A percentile compares a stretch with the other conserved stretches of the same genome.
phyloP scores from a whole-genome alignment of 2,329 filamentous ascomycete species.

The Ilyonectria sp. region DNA sequence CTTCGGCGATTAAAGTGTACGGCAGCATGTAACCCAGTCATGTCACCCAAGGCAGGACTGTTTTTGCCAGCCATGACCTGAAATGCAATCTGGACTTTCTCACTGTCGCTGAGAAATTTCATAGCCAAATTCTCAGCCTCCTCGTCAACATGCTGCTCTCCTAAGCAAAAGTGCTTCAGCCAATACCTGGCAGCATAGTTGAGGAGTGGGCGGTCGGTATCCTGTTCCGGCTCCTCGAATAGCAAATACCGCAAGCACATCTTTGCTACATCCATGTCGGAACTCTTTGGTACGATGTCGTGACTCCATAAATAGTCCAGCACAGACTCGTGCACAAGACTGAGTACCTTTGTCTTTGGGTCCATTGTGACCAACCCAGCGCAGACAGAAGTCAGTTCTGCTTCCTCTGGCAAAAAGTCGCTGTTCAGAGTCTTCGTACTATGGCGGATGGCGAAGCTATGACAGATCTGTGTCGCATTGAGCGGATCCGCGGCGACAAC shows the following conservation, averaged over 20 bases:
- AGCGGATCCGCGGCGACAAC: neutral
- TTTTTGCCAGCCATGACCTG: neutral
- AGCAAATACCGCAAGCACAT: conserved; percentile 1
- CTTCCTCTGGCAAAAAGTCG: neutral
- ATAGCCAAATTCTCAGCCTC: neutral
- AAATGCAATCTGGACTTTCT: neutral
- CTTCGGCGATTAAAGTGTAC: neutral
- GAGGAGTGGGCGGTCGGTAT: neutral
- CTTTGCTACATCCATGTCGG: neutral
- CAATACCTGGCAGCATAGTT: neutral
- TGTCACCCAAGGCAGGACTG: neutral
- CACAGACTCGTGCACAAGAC: neutral
- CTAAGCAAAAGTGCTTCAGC: neutral
- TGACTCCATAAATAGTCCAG: neutral
- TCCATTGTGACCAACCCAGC: conserved; percentile 3
- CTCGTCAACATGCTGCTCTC: neutral
- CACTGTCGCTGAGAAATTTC: neutral
- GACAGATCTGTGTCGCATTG: neutral
- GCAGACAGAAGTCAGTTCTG: neutral
- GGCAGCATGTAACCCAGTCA: conserved; percentile 1
- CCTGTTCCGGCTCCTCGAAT: neutral
- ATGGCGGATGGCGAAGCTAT: neutral
- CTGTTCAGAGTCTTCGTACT: neutral
- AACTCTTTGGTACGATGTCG: neutral
- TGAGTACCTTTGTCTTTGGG: neutral